phyloP scores from a whole-genome alignment of 2,329 filamentous ascomycete species.

The Aspergillus phoenicis region DNA sequence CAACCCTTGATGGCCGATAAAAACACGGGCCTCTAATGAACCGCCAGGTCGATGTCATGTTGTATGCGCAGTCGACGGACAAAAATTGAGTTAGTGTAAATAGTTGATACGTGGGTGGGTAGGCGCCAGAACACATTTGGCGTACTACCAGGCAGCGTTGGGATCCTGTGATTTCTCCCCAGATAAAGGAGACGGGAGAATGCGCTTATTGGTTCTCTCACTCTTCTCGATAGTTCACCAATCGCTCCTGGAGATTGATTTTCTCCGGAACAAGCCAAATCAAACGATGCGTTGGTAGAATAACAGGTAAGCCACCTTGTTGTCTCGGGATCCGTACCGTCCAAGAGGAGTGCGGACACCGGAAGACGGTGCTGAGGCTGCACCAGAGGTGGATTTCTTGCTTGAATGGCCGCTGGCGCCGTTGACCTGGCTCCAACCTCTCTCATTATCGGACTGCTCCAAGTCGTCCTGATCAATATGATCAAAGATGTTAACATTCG shows the following conservation, averaged over 20 bases:
- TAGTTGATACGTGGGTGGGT: background rate
- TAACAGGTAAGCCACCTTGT: conserved; percentile 94
- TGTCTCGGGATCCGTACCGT: conserved; percentile 73
- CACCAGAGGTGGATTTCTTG: conserved; percentile 71
- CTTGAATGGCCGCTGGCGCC: conserved; percentile 55
- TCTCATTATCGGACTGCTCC: conserved; percentile 65
- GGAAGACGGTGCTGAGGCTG: conserved; percentile 57
- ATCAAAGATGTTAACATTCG: conserved; percentile 74
- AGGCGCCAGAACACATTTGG: background rate
- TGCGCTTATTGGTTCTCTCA: background rate
- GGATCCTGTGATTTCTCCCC: background rate
- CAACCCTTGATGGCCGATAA: background rate
- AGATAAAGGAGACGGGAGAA: background rate
- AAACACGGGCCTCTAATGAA: background rate
- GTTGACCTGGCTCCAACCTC: conserved; percentile 82
- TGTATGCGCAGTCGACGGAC: conserved; percentile 3
- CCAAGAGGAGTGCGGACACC: conserved; percentile 59
- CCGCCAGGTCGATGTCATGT: conserved; percentile 1
- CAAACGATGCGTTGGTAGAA: conserved; percentile 79
- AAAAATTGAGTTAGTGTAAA: background rate
- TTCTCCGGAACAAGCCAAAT: conserved; percentile 12
- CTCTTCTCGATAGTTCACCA: background rate
- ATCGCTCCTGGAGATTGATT: background rate
- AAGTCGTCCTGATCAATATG: conserved; percentile 64
- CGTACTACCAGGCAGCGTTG: background rate